Evolutionary conservation across 495 filamentous ascomycete genomes (phyloP).

Genomic region (Xylaria flabelliformis): DNA sequence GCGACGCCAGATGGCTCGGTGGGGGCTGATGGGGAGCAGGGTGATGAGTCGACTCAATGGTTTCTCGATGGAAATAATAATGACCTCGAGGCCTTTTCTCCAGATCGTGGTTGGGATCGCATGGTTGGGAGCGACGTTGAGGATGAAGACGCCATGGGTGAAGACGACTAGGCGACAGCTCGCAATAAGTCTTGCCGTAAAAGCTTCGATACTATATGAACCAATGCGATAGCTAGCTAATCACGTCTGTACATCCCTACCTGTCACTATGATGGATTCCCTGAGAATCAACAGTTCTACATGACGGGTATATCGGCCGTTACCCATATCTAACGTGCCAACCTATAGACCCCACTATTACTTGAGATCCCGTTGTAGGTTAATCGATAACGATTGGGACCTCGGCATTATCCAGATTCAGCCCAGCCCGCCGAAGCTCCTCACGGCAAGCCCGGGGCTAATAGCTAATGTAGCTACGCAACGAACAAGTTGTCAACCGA

Average conservation of each 20-base stretch:
- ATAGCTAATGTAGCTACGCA: background rate
- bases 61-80: slow-evolving; percentile 9
- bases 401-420: slow-evolving; percentile 18
- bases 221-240: background rate
- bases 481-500: background rate
- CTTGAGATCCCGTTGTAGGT: no score
- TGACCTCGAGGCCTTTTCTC: slow-evolving; percentile 20
- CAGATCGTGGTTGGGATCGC: slow-evolving; percentile 18
- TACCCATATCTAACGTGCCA: no score
- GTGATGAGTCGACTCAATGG: slow-evolving; percentile 20
- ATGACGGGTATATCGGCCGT: no score
- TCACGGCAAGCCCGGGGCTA: slow-evolving; percentile 13
- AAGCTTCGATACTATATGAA: background rate
- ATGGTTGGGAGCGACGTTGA: slow-evolving; percentile 29
- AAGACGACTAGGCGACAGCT: slow-evolving; percentile 19
- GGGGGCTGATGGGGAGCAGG: slow-evolving; percentile 12
- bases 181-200: no score
- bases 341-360: no score
- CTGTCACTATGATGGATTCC: no score
- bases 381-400: slow-evolving; percentile 13
- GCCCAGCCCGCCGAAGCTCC: background rate
- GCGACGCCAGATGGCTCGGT: slow-evolving; percentile 2
- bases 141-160: slow-evolving; percentile 24
- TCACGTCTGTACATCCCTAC: background rate
- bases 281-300: no score